Conservation (phyloP, 257 asterid species). For the Datura wrightii region DNA sequence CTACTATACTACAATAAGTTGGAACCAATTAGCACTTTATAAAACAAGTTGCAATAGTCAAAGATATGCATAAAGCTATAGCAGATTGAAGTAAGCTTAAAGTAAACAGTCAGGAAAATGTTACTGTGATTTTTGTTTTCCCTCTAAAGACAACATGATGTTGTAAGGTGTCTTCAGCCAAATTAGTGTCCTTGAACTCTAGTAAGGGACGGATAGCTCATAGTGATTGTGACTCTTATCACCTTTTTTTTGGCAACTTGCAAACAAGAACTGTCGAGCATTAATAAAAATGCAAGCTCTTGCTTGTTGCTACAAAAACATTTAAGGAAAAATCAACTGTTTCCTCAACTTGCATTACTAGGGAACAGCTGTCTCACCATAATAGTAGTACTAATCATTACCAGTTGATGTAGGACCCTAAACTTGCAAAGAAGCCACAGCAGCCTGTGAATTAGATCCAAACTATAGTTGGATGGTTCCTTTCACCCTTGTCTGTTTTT, state of each 20-base stretch:
- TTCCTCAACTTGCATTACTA: constrained; percentile 24
- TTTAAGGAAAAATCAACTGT: neutral
- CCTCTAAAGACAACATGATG: neutral
- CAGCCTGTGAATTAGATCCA: constrained; percentile 12
- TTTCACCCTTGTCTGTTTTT: neutral
- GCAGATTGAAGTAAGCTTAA: neutral
- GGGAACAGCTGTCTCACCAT: constrained; percentile 21
- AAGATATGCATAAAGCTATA: neutral
- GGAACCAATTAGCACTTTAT: neutral
- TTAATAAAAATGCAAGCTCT: neutral
- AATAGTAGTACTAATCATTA: neutral
- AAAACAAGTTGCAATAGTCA: neutral
- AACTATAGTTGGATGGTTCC: constrained; percentile 1
- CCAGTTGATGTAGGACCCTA: constrained; percentile 10
- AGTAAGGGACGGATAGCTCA: neutral
- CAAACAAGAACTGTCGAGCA: neutral
- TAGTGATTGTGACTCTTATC: neutral
- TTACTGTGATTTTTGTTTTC: neutral
- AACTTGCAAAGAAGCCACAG: neutral
- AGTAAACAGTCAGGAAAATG: neutral
- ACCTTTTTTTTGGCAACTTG: neutral
- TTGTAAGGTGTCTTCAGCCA: neutral
- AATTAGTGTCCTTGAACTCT: neutral
- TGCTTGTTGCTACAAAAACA: neutral
- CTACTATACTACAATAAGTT: neutral